A percentile compares a stretch with the other conserved stretches of the same genome.
These are phyloP conservation scores for Cucumis melo DNA, from an alignment of 306 rosid genomes.

Conservation along the genomic window DNA sequence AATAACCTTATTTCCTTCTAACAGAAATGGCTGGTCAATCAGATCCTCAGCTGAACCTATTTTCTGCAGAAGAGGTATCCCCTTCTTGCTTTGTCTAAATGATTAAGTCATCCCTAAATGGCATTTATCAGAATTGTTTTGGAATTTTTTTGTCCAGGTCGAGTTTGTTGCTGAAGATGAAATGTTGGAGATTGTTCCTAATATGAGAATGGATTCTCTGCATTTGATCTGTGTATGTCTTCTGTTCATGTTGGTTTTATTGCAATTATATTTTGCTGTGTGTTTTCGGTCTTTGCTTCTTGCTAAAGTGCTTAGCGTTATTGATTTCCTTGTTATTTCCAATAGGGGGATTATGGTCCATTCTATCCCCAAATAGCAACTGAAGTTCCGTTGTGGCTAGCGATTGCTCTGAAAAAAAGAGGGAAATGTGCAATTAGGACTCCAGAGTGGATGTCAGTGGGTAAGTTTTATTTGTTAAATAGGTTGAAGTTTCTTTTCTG, in stretches of 20 bases:
- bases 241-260: neutral
- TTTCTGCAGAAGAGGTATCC: conserved; percentile 36
- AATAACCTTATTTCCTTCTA: neutral
- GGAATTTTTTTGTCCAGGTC: conserved; percentile 24
- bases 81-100: neutral
- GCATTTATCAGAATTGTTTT: neutral
- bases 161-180: conserved; percentile 89
- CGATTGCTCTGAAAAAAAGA: conserved; percentile 75
- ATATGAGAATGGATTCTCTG: conserved; percentile 73
- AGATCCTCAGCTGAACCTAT: conserved; percentile 17
- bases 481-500: neutral
- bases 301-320: neutral
- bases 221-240: conserved; percentile 46
- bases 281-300: neutral
- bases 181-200: conserved; percentile 59
- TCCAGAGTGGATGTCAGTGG: conserved; percentile 76
- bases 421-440: conserved; percentile 65
- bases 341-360: conserved; percentile 93
- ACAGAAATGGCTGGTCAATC: conserved; percentile 34
- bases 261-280: neutral
- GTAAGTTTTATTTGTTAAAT: conserved; percentile 27
- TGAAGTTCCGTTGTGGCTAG: conserved; percentile 82
- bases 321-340: neutral
- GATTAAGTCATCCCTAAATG: neutral
- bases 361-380: conserved; percentile 63